Percentiles rank a stretch among this genome's conserved stretches.
These are phyloP conservation scores for Lipomyces sp. DNA, from an alignment of 805 yeast genomes.

Conservation along the genomic window DNA sequence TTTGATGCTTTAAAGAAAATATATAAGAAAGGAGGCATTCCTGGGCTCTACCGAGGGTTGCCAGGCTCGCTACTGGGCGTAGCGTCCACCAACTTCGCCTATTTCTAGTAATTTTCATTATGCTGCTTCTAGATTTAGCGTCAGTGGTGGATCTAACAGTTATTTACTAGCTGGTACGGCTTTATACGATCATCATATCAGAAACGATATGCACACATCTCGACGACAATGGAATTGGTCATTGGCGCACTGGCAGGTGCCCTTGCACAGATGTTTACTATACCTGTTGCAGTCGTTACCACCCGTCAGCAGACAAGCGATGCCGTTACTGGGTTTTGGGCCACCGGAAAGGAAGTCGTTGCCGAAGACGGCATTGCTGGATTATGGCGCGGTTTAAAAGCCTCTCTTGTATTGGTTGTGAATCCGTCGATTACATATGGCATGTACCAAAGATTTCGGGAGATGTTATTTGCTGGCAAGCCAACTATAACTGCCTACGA, in stretches of 20 bases:
- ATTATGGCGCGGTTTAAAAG: constrained; percentile 81
- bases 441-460: constrained; percentile 64
- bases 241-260: constrained; percentile 83
- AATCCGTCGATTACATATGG: constrained; percentile 89
- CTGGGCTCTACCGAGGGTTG: constrained; percentile 72
- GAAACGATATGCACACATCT: constrained; percentile 41
- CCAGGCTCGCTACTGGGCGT: constrained; percentile 63
- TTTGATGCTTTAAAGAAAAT: constrained; percentile 62
- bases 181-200: constrained; percentile 58
- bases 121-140: not conserved
- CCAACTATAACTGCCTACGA: constrained; percentile 17
- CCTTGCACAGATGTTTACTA: constrained; percentile 71
- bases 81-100: constrained; percentile 75
- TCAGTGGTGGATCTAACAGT: not conserved
- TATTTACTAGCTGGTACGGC: constrained; percentile 62
- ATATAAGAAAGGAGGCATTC: constrained; percentile 53
- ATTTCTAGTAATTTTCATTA: constrained; percentile 50
- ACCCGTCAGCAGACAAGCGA: constrained; percentile 49
- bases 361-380: constrained; percentile 65
- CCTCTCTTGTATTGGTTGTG: constrained; percentile 68
- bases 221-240: constrained; percentile 64
- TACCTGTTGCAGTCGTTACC: constrained; percentile 76
- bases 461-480: constrained; percentile 13
- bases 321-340: constrained; percentile 35
- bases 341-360: constrained; percentile 50